These are phyloP conservation scores for Fusarium secorum DNA, from an alignment of 2,329 filamentous ascomycete species.

Conservation along the genomic window DNA sequence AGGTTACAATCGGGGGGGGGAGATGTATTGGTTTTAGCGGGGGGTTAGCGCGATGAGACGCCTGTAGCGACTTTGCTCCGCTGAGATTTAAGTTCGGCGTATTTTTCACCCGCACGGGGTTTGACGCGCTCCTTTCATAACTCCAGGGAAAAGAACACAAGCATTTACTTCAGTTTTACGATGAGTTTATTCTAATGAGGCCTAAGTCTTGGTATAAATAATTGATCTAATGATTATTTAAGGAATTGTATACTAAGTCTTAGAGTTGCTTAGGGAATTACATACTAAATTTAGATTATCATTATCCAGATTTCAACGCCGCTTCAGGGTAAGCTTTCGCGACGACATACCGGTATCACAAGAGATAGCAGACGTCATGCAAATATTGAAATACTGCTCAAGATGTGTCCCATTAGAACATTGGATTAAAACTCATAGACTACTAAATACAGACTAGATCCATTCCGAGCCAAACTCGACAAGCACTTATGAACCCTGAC, in stretches of 20 bases:
- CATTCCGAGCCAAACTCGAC: background rate
- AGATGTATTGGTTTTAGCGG: background rate
- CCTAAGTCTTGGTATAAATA: fast-evolving
- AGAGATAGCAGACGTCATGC: fast-evolving
- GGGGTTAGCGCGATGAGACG: background rate
- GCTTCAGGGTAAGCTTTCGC: background rate
- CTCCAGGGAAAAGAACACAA: fast-evolving
- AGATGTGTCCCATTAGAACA: background rate
- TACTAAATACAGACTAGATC: background rate
- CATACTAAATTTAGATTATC: too few species aligned
- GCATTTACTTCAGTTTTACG: fast-evolving
- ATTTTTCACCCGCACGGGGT: background rate
- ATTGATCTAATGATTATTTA: too few species aligned
- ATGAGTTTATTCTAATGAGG: too few species aligned
- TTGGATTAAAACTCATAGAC: background rate
- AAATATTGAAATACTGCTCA: background rate
- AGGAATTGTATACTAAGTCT: fast-evolving
- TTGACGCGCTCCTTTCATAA: background rate
- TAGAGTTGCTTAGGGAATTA: fast-evolving
- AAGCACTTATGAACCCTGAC: fast-evolving
- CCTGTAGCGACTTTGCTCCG: background rate
- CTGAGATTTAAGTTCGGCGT: background rate
- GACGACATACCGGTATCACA: too few species aligned
- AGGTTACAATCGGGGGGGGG: background rate
- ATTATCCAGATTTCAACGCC: fast-evolving